Evolutionary conservation across 179 eudicot species (phyloP).

Genomic region (Beta macrorhiza): DNA sequence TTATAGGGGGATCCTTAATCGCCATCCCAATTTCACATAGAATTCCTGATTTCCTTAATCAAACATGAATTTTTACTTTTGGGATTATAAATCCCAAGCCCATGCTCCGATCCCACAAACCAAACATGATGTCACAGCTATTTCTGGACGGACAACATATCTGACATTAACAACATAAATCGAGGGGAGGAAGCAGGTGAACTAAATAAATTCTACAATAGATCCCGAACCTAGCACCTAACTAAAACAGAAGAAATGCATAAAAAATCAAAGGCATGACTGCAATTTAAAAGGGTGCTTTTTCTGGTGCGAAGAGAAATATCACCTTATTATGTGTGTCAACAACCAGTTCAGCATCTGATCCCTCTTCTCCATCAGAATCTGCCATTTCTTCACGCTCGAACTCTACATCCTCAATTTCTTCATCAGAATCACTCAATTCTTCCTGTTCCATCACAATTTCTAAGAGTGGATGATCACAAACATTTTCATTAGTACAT

Average conservation of each 20-base stretch:
- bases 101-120: too few relatives aligned
- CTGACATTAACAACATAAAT: not conserved
- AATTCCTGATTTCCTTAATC: too few relatives aligned
- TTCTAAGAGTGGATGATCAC: constrained; percentile 53
- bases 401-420: constrained; percentile 82
- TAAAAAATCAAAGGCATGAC: not conserved
- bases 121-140: not conserved
- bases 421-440: constrained; percentile 96
- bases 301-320: not conserved
- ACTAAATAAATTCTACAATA: not conserved
- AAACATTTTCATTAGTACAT: constrained; percentile 24
- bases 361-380: constrained; percentile 76
- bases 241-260: not conserved
- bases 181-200: not conserved
- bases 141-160: not conserved
- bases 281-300: not conserved
- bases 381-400: constrained; percentile 96
- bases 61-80: too few relatives aligned
- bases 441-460: constrained; percentile 99
- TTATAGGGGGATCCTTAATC: too few relatives aligned
- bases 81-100: too few relatives aligned
- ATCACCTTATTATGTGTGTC: constrained; percentile 54
- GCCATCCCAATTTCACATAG: too few relatives aligned
- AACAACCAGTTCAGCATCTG: constrained; percentile 43
- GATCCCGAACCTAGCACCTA: not conserved